phyloP scores from a whole-genome alignment of 768 basidiomycete species.

The Boletus sp. region DNA sequence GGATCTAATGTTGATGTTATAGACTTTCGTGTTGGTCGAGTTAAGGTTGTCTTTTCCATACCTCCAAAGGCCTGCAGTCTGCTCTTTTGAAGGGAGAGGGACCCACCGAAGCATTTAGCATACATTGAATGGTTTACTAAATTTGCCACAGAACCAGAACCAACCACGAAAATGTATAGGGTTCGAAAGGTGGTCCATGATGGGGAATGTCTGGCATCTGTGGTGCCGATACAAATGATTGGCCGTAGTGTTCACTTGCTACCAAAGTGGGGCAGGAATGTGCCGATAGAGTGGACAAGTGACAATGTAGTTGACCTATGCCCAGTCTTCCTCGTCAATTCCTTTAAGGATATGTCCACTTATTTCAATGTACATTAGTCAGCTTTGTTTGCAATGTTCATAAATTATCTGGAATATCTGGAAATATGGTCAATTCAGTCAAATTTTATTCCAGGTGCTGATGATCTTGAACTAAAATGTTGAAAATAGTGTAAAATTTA shows the following conservation, averaged over 20 bases:
- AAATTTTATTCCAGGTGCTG: neutral
- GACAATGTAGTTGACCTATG: neutral
- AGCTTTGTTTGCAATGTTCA: neutral
- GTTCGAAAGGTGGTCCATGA: neutral
- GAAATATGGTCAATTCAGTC: neutral
- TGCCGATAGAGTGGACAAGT: neutral
- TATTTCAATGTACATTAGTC: neutral
- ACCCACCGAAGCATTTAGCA: neutral
- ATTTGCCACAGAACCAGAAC: neutral
- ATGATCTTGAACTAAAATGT: neutral
- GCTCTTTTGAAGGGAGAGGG: neutral
- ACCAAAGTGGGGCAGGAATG: neutral
- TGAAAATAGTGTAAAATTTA: neutral
- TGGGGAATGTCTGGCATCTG: neutral
- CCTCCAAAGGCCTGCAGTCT: neutral
- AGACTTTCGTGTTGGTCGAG: neutral
- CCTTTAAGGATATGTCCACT: neutral
- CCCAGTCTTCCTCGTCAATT: neutral
- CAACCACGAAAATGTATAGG: neutral
- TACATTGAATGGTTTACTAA: neutral
- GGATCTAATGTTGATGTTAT: too few species aligned
- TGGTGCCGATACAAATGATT: neutral
- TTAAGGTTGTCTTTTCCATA: neutral
- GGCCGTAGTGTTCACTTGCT: neutral
- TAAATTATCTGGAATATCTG: neutral